Conservation (phyloP, 306 rosid genomes). For the Prunus davidiana region DNA sequence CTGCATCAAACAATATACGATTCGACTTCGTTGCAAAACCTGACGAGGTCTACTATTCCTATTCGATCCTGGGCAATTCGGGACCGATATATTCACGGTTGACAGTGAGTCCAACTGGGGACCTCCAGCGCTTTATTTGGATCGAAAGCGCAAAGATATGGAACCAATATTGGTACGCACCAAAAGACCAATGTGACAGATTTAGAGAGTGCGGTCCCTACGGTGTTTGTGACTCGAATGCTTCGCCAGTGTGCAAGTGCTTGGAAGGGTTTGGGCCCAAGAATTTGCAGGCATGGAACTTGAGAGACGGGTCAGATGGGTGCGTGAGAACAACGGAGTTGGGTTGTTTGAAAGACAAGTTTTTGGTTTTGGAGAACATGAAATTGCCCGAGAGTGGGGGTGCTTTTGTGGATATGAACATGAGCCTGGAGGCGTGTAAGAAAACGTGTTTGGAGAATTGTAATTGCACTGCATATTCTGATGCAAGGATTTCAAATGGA, state of each 20-base stretch:
- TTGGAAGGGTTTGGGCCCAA: constrained; percentile 58
- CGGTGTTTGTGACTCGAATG: constrained; percentile 55
- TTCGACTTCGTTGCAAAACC: constrained; percentile 32
- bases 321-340: constrained; percentile 54
- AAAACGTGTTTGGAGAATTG: constrained; percentile 48
- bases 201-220: constrained; percentile 56
- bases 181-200: constrained; percentile 55
- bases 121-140: constrained; percentile 48
- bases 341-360: constrained; percentile 47
- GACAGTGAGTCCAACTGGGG: constrained; percentile 21
- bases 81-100: constrained; percentile 34
- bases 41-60: constrained; percentile 45
- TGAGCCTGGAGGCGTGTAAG: constrained; percentile 41
- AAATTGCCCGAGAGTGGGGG: constrained; percentile 60
- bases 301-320: constrained; percentile 81
- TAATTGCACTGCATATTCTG: constrained; percentile 57
- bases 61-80: not conserved
- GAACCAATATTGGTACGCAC: constrained; percentile 63
- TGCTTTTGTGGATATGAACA: constrained; percentile 38
- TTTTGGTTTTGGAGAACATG: constrained; percentile 31
- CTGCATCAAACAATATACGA: constrained; percentile 14
- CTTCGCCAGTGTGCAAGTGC: constrained; percentile 67
- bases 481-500: constrained; percentile 31
- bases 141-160: constrained; percentile 29
- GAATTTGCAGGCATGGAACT: constrained; percentile 54